A percentile compares a stretch with the other conserved stretches of the same genome.
phyloP scores from a whole-genome alignment of 176 grass and related monocot species.

The Alloteropsis semialata region DNA sequence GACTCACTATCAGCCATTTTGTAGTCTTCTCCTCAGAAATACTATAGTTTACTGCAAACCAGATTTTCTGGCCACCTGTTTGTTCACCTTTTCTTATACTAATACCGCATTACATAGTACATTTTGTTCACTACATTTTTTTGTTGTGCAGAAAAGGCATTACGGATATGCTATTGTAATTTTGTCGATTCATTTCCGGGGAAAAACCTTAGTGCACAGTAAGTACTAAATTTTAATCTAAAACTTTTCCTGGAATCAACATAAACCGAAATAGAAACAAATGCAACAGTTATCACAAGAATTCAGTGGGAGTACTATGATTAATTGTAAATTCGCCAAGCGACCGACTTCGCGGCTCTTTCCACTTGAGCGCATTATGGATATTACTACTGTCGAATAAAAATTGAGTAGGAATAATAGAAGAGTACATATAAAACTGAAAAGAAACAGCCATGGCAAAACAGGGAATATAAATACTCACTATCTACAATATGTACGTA shows the following conservation, averaged over 20 bases:
- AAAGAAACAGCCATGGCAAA: background rate
- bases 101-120: background rate
- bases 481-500: constrained; percentile 39
- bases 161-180: background rate
- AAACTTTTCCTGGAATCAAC: background rate
- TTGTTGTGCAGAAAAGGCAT: background rate
- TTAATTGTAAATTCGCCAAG: background rate
- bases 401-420: background rate
- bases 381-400: background rate
- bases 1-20: background rate
- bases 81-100: background rate
- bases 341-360: background rate
- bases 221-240: background rate
- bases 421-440: background rate
- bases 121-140: background rate
- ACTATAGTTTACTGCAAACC: background rate
- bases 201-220: background rate
- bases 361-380: background rate
- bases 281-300: background rate
- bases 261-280: background rate
- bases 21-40: background rate
- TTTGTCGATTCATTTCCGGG: background rate
- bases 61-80: background rate
- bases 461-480: background rate
- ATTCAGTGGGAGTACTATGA: background rate